Evolutionary conservation across 306 rosid genomes (phyloP).

Genomic region (Fagus sylvatica): DNA sequence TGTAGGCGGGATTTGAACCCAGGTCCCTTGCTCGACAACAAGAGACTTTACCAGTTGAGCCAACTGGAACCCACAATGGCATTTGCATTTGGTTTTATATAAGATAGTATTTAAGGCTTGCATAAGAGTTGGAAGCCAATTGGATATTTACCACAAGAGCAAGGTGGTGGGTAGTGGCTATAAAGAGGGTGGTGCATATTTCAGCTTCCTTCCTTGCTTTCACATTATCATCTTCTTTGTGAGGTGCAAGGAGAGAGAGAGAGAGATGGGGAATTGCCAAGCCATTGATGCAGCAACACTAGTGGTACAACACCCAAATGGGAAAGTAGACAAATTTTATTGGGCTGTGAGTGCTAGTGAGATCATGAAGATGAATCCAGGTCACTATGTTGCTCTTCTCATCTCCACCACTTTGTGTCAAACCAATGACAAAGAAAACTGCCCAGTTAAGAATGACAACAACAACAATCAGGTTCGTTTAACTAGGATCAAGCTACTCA

Average conservation of each 20-base stretch:
- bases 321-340: conserved; percentile 73
- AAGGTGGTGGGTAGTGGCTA: conserved; percentile 20
- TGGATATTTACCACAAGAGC: not conserved
- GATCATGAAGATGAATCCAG: conserved; percentile 85
- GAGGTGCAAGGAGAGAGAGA: not conserved
- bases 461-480: conserved; percentile 56
- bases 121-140: not conserved
- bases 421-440: conserved; percentile 35
- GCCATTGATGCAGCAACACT: conserved; percentile 93
- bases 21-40: too few species aligned
- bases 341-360: conserved; percentile 80
- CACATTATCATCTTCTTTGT: not conserved
- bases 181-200: conserved; percentile 24
- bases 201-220: conserved; percentile 6
- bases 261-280: conserved; percentile 93
- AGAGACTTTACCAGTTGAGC: too few species aligned
- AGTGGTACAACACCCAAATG: conserved; percentile 84
- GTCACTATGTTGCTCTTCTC: conserved; percentile 94
- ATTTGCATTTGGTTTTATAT: too few species aligned
- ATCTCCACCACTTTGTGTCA: conserved; percentile 83
- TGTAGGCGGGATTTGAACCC: too few species aligned
- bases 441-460: conserved; percentile 13
- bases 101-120: not conserved
- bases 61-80: not conserved
- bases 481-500: conserved; percentile 90